These are phyloP conservation scores for Priceomyces castillae DNA, from an alignment of 805 yeast species.

Conservation along the genomic window DNA sequence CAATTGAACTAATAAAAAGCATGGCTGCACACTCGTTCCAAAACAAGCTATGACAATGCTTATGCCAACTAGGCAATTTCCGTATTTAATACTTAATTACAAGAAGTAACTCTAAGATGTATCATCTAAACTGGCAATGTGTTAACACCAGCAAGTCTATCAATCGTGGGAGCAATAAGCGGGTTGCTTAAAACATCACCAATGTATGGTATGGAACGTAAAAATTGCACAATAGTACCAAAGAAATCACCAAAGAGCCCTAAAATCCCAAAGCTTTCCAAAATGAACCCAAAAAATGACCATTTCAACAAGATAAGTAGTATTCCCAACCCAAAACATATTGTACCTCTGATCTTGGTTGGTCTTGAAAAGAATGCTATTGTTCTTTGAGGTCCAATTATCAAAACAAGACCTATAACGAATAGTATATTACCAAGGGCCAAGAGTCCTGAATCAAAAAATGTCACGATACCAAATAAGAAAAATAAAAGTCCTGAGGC, in stretches of 20 bases:
- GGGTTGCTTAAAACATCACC: constrained; percentile 87
- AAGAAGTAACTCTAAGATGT: neutral
- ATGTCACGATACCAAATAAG: constrained; percentile 74
- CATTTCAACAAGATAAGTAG: constrained; percentile 68
- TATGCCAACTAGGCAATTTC: constrained; percentile 2
- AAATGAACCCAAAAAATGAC: constrained; percentile 79
- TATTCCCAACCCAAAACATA: constrained; percentile 77
- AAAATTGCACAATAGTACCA: constrained; percentile 80
- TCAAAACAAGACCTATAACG: constrained; percentile 75
- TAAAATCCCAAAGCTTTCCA: constrained; percentile 87
- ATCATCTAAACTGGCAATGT: constrained; percentile 35
- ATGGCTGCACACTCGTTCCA: neutral
- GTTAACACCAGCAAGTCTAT: constrained; percentile 42
- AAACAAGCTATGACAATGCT: neutral
- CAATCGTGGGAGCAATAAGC: constrained; percentile 65
- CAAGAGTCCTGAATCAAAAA: constrained; percentile 83
- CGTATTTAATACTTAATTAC: constrained; percentile 2
- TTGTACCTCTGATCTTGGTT: constrained; percentile 78
- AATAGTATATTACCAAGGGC: constrained; percentile 87
- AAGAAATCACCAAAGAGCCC: constrained; percentile 92
- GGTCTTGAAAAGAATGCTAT: constrained; percentile 82
- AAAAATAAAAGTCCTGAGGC: constrained; percentile 81
- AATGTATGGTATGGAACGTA: constrained; percentile 82
- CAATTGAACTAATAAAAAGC: constrained; percentile 3
- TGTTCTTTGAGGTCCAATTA: constrained; percentile 87